phyloP scores from a whole-genome alignment of 73 alveolate species.

The Tetrahymena borealis region DNA sequence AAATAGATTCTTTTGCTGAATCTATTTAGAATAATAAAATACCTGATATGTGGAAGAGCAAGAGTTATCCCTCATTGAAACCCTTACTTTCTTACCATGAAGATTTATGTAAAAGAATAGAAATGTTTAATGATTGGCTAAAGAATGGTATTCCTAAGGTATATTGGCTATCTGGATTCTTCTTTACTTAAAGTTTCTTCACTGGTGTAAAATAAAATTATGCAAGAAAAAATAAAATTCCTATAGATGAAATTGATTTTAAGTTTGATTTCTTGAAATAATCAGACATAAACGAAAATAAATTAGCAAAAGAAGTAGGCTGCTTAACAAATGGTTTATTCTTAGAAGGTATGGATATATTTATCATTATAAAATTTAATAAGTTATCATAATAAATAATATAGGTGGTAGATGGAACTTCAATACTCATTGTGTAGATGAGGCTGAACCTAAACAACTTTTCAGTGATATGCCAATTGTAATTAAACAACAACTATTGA shows the following conservation, averaged over 20 bases:
- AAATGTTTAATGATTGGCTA: constrained; percentile 87
- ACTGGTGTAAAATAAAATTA: constrained; percentile 89
- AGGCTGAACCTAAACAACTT: neutral
- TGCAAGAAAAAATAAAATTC: constrained; percentile 86
- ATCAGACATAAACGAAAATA: constrained; percentile 32
- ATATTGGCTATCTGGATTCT: constrained; percentile 95
- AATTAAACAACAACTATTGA: too few relatives aligned
- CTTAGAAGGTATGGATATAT: constrained; percentile 70
- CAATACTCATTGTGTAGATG: neutral
- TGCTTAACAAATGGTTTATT: constrained; percentile 57
- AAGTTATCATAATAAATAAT: neutral
- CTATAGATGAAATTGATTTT: constrained; percentile 87
- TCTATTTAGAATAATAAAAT: constrained; percentile 70
- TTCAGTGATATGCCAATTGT: neutral
- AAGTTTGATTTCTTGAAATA: constrained; percentile 37
- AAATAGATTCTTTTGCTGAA: constrained; percentile 79
- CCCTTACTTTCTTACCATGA: constrained; percentile 76
- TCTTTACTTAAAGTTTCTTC: constrained; percentile 91
- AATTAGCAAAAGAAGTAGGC: constrained; percentile 57
- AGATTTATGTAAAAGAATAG: constrained; percentile 78
- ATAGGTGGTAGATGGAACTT: neutral
- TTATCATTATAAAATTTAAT: constrained; percentile 39
- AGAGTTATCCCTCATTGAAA: constrained; percentile 78
- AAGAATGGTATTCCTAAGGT: constrained; percentile 80
- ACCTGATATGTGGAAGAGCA: constrained; percentile 83